Percentiles rank a stretch among this genome's conserved stretches.
phyloP scores from a whole-genome alignment of 495 filamentous ascomycete genomes.

The Daldinia decipiens region DNA sequence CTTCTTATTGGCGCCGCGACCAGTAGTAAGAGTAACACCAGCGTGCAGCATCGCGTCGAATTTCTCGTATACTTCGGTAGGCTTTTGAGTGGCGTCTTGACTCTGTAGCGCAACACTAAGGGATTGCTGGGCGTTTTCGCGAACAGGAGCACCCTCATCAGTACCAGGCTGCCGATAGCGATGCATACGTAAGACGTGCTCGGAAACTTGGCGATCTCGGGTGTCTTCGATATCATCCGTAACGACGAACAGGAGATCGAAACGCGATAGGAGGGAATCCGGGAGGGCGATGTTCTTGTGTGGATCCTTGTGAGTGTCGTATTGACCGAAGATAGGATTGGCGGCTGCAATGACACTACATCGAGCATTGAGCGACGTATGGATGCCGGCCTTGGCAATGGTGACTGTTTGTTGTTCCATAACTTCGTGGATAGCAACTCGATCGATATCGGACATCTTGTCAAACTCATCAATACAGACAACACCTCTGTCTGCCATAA shows the following conservation, averaged over 20 bases:
- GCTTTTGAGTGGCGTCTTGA: slow-evolving; percentile 71
- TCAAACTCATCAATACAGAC: slow-evolving; percentile 99
- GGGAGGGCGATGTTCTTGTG: slow-evolving; percentile 98
- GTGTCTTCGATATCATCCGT: slow-evolving; percentile 98
- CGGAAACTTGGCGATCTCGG: slow-evolving; percentile 88
- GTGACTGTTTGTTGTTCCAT: slow-evolving; percentile 99
- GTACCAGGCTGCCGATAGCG: slow-evolving; percentile 92
- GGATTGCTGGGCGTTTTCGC: slow-evolving; percentile 84
- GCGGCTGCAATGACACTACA: slow-evolving; percentile 97
- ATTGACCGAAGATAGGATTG: slow-evolving; percentile 98
- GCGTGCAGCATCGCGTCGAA: slow-evolving; percentile 96
- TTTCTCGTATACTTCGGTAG: slow-evolving; percentile 94
- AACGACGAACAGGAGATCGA: slow-evolving; percentile 97
- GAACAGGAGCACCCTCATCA: slow-evolving; percentile 94
- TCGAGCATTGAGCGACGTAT: slow-evolving; percentile 95
- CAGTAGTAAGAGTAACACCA: slow-evolving; percentile 79
- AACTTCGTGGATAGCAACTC: slow-evolving; percentile 99
- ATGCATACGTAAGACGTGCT: slow-evolving; percentile 98
- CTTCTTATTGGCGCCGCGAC: slow-evolving; percentile 76
- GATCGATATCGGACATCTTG: slow-evolving; percentile 99
- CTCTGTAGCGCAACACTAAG: slow-evolving; percentile 89
- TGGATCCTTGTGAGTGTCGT: slow-evolving; percentile 97
- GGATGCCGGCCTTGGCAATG: slow-evolving; percentile 98
- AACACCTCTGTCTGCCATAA: slow-evolving; percentile 94
- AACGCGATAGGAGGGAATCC: slow-evolving; percentile 97